Conservation (phyloP, 306 rosid species). For the Acacia acuminata region DNA sequence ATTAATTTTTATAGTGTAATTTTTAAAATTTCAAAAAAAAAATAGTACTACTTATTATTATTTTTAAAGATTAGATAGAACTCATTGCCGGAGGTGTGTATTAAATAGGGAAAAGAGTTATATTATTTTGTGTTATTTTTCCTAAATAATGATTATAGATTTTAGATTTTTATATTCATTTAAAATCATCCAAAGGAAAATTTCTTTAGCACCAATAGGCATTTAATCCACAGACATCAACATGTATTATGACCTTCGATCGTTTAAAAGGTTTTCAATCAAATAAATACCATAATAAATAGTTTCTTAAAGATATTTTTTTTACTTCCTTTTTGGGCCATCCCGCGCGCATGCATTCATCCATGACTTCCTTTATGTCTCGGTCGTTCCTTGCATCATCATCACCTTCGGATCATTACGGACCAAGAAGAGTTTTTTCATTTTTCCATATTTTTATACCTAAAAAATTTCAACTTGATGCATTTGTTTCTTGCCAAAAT, state of each 20-base stretch:
- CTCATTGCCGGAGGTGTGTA: no score
- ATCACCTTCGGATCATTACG: slow-evolving; percentile 1
- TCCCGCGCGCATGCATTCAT: background rate
- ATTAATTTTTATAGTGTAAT: no score
- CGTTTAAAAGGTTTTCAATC: background rate
- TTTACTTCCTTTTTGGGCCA: background rate
- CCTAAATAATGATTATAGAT: background rate
- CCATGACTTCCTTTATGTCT: background rate
- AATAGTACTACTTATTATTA: no score
- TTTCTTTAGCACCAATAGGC: background rate
- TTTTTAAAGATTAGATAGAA: background rate
- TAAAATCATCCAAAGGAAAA: background rate
- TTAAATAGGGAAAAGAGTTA: no score
- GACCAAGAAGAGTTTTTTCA: background rate
- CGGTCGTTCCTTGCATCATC: background rate
- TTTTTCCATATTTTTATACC: background rate
- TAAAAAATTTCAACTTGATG: background rate
- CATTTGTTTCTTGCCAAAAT: background rate
- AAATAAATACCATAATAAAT: background rate
- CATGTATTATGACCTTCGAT: background rate
- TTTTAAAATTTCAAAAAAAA: no score
- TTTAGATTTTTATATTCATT: background rate
- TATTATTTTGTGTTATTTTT: no score
- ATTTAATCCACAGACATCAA: background rate
- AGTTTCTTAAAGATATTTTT: background rate